A percentile compares a stretch with the other conserved stretches of the same genome.
Conservation (phyloP, 1,139 yeast species). For the Hanseniaspora uvarum region DNA sequence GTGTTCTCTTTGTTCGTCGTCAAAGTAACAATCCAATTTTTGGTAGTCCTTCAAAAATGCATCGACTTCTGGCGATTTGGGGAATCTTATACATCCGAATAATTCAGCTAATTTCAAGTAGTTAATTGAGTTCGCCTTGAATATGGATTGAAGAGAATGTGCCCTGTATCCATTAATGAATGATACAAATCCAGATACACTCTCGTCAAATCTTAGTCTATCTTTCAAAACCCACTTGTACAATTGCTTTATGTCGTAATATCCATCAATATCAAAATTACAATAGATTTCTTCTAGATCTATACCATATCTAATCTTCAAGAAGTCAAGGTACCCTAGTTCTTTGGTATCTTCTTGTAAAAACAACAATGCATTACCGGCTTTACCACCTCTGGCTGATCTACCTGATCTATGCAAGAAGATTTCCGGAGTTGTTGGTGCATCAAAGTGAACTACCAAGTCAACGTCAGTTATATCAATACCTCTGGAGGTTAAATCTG, state of each 20-base stretch:
- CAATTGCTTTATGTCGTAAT: slow-evolving; percentile 26
- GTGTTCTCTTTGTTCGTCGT: slow-evolving; percentile 17
- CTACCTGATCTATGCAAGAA: slow-evolving; percentile 87
- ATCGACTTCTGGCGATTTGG: slow-evolving; percentile 85
- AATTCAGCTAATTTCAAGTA: slow-evolving; percentile 60
- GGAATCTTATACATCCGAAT: slow-evolving; percentile 74
- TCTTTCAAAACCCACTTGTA: slow-evolving; percentile 59
- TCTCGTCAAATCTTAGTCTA: slow-evolving; percentile 69
- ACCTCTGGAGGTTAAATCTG: slow-evolving; percentile 90
- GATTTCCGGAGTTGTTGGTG: slow-evolving; percentile 83
- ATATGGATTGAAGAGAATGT: slow-evolving; percentile 85
- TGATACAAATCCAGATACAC: slow-evolving; percentile 71
- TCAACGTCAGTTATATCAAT: slow-evolving; percentile 89
- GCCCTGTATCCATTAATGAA: slow-evolving; percentile 75
- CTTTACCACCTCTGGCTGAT: slow-evolving; percentile 81
- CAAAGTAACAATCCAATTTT: slow-evolving; percentile 20
- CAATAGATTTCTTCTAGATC: slow-evolving; percentile 33
- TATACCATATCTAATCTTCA: slow-evolving; percentile 59
- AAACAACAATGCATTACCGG: slow-evolving; percentile 69
- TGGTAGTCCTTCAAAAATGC: slow-evolving; percentile 39
- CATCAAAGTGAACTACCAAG: slow-evolving; percentile 74
- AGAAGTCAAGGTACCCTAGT: slow-evolving; percentile 68
- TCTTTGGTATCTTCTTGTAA: slow-evolving; percentile 59
- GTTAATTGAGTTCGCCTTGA: slow-evolving; percentile 62
- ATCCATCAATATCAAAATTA: slow-evolving; percentile 31